These are phyloP conservation scores for Camellia japonica DNA, from an alignment of 148 eudicot species.

Conservation along the genomic window DNA sequence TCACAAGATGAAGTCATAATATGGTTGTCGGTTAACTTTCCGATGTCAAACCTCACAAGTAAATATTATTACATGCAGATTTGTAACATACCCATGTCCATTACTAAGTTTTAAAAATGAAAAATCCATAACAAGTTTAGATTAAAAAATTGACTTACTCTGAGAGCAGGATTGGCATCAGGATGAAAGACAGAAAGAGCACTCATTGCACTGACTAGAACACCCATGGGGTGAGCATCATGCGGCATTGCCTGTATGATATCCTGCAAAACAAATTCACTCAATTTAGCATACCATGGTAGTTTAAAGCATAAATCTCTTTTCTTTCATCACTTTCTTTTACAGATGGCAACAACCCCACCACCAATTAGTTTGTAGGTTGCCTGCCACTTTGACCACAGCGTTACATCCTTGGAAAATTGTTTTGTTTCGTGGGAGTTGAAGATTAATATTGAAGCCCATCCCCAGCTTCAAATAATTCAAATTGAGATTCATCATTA, in stretches of 20 bases:
- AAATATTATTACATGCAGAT: too few relatives aligned
- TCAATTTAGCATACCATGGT: neutral
- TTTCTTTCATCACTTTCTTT: neutral
- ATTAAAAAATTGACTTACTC: constrained; percentile 51
- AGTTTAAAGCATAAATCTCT: neutral
- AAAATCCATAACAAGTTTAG: neutral
- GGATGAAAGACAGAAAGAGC: constrained; percentile 94
- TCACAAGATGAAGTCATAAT: too few relatives aligned
- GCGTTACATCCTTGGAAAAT: neutral
- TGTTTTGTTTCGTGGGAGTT: neutral
- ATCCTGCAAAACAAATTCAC: constrained; percentile 51
- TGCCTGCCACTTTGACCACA: neutral
- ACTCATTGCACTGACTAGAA: constrained; percentile 94
- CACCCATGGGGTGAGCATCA: constrained; percentile 99
- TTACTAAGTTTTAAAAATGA: neutral
- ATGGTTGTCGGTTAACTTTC: too few relatives aligned
- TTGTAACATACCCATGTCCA: neutral
- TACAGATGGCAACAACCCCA: neutral
- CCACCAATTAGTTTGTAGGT: neutral
- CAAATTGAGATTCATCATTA: neutral
- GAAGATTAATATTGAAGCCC: neutral
- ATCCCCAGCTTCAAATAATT: neutral
- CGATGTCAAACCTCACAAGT: neutral
- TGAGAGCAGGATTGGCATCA: constrained; percentile 98
- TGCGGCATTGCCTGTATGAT: constrained; percentile 96